Base-by-base conservation (phyloP, 106 monocot species). In the Platanthera zijinensis region DNA sequence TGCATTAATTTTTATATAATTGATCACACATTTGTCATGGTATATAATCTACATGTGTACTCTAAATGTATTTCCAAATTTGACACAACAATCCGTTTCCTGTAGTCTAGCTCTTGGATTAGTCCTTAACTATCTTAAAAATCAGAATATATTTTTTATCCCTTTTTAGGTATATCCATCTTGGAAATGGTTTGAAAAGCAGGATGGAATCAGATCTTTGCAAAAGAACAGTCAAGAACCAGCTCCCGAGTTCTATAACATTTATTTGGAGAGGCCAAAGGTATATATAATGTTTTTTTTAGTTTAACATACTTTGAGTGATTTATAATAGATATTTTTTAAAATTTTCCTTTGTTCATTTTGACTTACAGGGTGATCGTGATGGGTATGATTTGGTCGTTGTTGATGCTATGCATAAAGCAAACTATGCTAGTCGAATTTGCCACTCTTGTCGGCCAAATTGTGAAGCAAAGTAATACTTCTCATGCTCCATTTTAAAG, bases 391-490 rank as follows among this genome's bases (percentile, higher is more conserved):
- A 99, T 69, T 86, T 99, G 81, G 92, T 95, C 52, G 92, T 99
- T 78, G 99, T 99, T 79, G 99, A 99, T 89, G 99, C 99, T 13
- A 99, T 99, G 99, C 99, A 99, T 76, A 99, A 99, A 82, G 99
- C 99, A 73, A 99, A 99, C 75, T 99, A 92, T 86, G 99, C 99
- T 48, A 99, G 99, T 84, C 84, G 99, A 82, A 99, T 99, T 57
- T 99, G 99, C 76, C 99, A 99, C 63, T 99, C 99, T 62, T 99
- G 99, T 51, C 76, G 85, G 22, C 99, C 99, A 83, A 99, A 99
- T 79, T 99, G 99, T 83, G 94, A 99, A 92, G 94, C 99, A 69
- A 99, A 99, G 97, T 99, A 84, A 85, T 89, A 67, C 66, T 10
- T 32, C 18, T 71, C 48, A n/a, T 84, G 18, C 11, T 21, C n/a